Evolutionary conservation across 805 yeast genomes (phyloP).

Genomic region (Metschnikowia reukaufii): DNA sequence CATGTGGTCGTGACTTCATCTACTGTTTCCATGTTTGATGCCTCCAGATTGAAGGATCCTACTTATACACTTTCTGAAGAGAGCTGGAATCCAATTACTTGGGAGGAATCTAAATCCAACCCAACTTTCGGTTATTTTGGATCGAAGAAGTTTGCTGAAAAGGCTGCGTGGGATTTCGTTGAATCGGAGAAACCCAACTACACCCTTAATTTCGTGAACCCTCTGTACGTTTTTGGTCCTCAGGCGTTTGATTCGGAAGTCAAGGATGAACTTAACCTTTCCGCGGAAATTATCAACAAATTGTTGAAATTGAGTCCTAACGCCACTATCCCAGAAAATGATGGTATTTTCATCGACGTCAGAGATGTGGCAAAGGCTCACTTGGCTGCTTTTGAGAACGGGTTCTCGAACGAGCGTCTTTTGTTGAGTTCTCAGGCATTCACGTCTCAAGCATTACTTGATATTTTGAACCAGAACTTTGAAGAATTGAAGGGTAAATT

Average conservation of each 20-base stretch:
- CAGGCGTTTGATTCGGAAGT: slow-evolving; percentile 42
- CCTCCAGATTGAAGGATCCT: slow-evolving; percentile 2
- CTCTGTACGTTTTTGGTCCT: slow-evolving; percentile 52
- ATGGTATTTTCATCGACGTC: slow-evolving; percentile 15
- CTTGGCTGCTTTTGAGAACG: slow-evolving; percentile 17
- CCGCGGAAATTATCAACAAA: slow-evolving; percentile 16
- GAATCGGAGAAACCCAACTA: slow-evolving; percentile 39
- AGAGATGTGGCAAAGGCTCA: slow-evolving; percentile 23
- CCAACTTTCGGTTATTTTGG: slow-evolving; percentile 1
- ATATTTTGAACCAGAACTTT: slow-evolving; percentile 38
- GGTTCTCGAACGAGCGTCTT: slow-evolving; percentile 28
- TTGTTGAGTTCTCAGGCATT: slow-evolving; percentile 25
- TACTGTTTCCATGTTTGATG: slow-evolving; percentile 9
- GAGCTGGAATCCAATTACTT: slow-evolving; percentile 53
- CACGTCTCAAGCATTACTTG: slow-evolving; percentile 30
- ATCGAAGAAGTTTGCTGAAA: slow-evolving; percentile 12
- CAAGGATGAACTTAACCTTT: slow-evolving; percentile 26
- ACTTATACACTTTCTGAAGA: slow-evolving; percentile 15
- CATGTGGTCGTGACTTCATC: slow-evolving; percentile 15
- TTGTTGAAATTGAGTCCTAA: slow-evolving; percentile 2
- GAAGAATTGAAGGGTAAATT: slow-evolving; percentile 45
- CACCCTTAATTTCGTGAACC: slow-evolving; percentile 41
- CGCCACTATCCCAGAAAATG: background rate
- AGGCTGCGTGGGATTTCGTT: slow-evolving; percentile 50
- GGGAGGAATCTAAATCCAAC: slow-evolving; percentile 36